These are phyloP conservation scores for Monosporascus sp. DNA, from an alignment of 2,329 filamentous ascomycete species.

Conservation along the genomic window DNA sequence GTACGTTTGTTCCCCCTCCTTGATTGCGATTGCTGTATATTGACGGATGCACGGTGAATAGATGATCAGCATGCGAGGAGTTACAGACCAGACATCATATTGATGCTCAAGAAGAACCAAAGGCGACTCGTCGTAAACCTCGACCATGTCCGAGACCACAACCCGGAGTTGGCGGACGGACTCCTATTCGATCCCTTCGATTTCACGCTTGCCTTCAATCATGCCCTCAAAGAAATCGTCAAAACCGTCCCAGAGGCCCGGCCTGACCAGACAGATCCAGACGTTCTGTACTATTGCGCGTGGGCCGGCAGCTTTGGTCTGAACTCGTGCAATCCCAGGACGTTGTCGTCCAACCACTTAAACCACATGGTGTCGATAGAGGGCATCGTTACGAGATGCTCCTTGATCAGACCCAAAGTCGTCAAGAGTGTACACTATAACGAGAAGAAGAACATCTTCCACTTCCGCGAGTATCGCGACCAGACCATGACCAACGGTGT, in stretches of 20 bases:
- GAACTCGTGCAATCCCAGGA: conserved; percentile 90
- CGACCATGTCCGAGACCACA: conserved; percentile 88
- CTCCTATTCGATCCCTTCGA: conserved; percentile 85
- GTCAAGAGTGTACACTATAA: conserved; percentile 97
- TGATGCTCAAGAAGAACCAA: conserved; percentile 65
- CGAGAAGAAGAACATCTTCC: conserved; percentile 78
- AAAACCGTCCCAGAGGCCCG: conserved; percentile 71
- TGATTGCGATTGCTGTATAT: background rate
- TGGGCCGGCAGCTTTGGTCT: conserved; percentile 94
- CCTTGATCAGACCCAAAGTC: conserved; percentile 92
- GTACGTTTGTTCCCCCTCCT: conserved; percentile 44
- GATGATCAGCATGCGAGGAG: conserved; percentile 56
- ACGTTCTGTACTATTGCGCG: conserved; percentile 92
- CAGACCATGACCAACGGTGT: conserved; percentile 95
- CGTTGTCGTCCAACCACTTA: conserved; percentile 79
- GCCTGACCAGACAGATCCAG: conserved; percentile 68
- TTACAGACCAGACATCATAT: conserved; percentile 83
- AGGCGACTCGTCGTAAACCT: conserved; percentile 67
- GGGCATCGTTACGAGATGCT: conserved; percentile 95
- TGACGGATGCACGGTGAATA: conserved; percentile 16
- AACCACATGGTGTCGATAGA: conserved; percentile 98
- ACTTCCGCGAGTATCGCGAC: conserved; percentile 86
- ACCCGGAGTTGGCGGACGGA: conserved; percentile 69
- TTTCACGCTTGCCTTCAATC: conserved; percentile 80
- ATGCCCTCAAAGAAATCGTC: conserved; percentile 83